Evolutionary conservation across 208 protist genomes (phyloP), one percentile per base, ranked within the genome.

Genomic region (Crithidia acanthocephali): DNA sequence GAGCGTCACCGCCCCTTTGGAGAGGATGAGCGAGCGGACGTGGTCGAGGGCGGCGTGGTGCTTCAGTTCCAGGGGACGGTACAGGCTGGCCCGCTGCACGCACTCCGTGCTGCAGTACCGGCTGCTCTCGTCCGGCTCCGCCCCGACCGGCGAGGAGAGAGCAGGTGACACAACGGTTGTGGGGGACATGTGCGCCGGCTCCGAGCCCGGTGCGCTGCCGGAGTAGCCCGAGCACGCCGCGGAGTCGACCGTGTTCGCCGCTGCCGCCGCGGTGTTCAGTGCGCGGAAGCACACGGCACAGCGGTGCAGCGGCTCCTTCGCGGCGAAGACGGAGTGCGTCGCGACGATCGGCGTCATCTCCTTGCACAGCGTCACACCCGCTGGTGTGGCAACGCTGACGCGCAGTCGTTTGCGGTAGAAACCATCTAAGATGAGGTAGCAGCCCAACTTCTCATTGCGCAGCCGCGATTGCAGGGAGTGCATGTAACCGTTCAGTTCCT

Each of bases 401-500:
- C 75, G 28, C 25, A 94, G 72, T 20, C 76, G 68, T 61, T 90
- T 91, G 2, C 79, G 74, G 48, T 94, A 94, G 13, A 71, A 65
- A 44, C 55, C 42, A 70, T 94, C 86, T n/a, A 94, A 47, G 18
- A 65, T 72, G 6, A 93, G 20, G 48, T 59, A 72, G 28, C 87
- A 73, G 25, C 75, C 48, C 30, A 57, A 28, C 45, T 27, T 60
- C 32, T 72, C 72, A 1, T 23, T 58, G 2, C 70, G 63, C 59
- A 94, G 63, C 27, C 56, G 64, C n/a, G 81, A 77, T 61, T 89
- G 76, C 0, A 90, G 37, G 30, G 74, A 67, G 30, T 70, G 25
- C 76, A 92, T 80, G 75, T 87, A 91, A 16, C 47, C 67, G 68
- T 86, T 92, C 25, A 94, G 56, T 25, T 84, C 70, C 57, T 79